Conservation (phyloP, 2,329 filamentous ascomycete genomes). For the Alternaria sp. region DNA sequence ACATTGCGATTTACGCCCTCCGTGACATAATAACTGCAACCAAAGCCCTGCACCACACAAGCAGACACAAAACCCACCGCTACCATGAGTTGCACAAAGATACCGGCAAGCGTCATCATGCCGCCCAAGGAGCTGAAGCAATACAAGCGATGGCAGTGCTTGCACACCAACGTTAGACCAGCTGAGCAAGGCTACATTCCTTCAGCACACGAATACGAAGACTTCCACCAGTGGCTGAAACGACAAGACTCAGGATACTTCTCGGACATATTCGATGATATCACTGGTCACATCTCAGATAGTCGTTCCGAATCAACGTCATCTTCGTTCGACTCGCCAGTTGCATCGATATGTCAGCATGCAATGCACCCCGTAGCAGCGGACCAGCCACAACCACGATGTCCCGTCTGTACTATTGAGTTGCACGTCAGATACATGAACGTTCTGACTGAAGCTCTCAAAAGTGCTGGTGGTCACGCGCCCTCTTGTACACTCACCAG, state of each 20-base stretch:
- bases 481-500: constrained; percentile 29
- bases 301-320: not conserved
- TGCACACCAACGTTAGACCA: constrained; percentile 30
- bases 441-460: constrained; percentile 31
- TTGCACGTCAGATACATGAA: constrained; percentile 39
- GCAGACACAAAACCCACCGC: not conserved
- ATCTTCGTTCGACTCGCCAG: constrained; percentile 15
- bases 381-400: constrained; percentile 25
- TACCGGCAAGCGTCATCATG: constrained; percentile 38
- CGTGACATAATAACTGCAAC: not conserved
- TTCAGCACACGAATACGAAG: constrained; percentile 38
- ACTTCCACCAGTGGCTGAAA: constrained; percentile 42
- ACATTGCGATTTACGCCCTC: not conserved
- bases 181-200: constrained; percentile 34
- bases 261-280: constrained; percentile 40
- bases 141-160: constrained; percentile 39
- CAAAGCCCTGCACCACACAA: not conserved
- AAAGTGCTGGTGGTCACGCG: constrained; percentile 31
- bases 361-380: constrained; percentile 31
- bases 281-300: constrained; percentile 29
- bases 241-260: constrained; percentile 45
- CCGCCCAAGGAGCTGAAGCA: constrained; percentile 37
- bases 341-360: constrained; percentile 35
- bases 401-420: constrained; percentile 40
- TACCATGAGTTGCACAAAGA: constrained; percentile 17